Percentiles rank a stretch among this genome's conserved stretches.
Evolutionary conservation across 768 basidiomycete species (phyloP).

Genomic region (Piloderma croceum): DNA sequence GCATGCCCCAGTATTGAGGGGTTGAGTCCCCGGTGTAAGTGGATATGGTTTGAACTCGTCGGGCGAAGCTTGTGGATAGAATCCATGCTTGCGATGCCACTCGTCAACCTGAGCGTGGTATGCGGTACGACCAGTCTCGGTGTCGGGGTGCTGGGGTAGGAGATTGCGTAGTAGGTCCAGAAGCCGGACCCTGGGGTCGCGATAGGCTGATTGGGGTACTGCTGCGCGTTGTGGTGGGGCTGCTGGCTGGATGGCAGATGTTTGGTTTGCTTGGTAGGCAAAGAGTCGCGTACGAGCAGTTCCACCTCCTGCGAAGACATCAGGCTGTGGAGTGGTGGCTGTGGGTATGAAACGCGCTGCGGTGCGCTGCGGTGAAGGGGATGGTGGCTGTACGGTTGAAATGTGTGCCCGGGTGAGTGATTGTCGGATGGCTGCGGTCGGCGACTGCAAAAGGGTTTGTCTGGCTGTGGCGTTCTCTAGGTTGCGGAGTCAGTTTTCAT

Average conservation of each 20-base stretch:
- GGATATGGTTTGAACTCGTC: conserved; percentile 13
- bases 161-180: background rate
- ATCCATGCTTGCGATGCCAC: background rate
- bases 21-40: conserved; percentile 16
- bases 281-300: no score
- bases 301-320: no score
- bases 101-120: conserved; percentile 3
- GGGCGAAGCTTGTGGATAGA: background rate
- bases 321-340: background rate
- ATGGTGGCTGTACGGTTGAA: no score
- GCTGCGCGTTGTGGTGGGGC: background rate
- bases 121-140: conserved; percentile 9
- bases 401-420: background rate
- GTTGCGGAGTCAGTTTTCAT: background rate
- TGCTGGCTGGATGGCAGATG: background rate
- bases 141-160: conserved; percentile 10
- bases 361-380: background rate
- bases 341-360: background rate
- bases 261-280: no score
- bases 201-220: background rate
- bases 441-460: background rate
- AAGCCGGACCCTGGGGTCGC: background rate
- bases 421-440: background rate
- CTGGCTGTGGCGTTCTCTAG: no score
- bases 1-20: conserved; percentile 15